Evolutionary conservation across 1,139 yeast species (phyloP).

Genomic region (Yamadazyma membranifaciens): DNA sequence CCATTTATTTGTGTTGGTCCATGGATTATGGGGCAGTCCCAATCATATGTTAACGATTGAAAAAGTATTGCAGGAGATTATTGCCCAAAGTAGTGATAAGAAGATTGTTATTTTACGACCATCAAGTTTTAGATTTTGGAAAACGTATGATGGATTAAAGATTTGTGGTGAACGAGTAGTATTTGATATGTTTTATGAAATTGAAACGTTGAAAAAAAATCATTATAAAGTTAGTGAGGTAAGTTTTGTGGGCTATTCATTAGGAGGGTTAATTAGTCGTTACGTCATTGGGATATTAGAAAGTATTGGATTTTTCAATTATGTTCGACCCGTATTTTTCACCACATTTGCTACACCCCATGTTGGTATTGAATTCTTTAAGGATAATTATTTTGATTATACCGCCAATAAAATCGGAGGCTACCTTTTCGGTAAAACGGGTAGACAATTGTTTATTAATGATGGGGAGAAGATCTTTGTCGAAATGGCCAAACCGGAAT

Average conservation of each 20-base stretch:
- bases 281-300: constrained; percentile 70
- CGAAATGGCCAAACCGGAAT: constrained; percentile 55
- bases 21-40: constrained; percentile 89
- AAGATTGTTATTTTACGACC: constrained; percentile 62
- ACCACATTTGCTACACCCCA: constrained; percentile 93
- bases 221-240: constrained; percentile 35
- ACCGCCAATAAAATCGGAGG: constrained; percentile 61
- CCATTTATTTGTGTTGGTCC: constrained; percentile 77
- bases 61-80: constrained; percentile 43
- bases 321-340: constrained; percentile 61
- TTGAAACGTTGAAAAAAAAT: constrained; percentile 48
- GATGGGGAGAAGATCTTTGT: constrained; percentile 46
- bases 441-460: constrained; percentile 65
- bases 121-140: constrained; percentile 66
- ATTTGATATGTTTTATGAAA: constrained; percentile 57
- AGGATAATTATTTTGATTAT: constrained; percentile 38
- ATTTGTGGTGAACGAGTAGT: constrained; percentile 69
- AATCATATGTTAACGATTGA: constrained; percentile 66
- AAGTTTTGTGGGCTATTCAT: constrained; percentile 44
- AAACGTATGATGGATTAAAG: constrained; percentile 82
- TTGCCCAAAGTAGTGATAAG: constrained; percentile 33
- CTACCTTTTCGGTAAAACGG: constrained; percentile 67
- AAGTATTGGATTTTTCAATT: constrained; percentile 53
- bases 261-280: constrained; percentile 48
- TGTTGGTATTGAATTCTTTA: constrained; percentile 62